These are phyloP conservation scores for Ogataea nonfermentans DNA, from an alignment of 805 yeast genomes.

Conservation along the genomic window DNA sequence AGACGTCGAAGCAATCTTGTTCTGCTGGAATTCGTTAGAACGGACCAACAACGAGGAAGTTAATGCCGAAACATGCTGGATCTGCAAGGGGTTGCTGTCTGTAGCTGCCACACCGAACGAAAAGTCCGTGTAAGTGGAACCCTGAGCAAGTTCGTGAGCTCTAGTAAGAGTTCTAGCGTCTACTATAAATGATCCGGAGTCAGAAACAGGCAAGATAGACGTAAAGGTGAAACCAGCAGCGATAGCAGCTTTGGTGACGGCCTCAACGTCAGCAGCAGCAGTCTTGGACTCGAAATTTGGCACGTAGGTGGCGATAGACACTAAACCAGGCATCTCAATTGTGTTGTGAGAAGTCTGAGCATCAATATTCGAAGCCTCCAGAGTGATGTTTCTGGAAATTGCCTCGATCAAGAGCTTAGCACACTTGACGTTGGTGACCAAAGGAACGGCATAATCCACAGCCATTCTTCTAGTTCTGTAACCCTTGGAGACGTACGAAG, in stretches of 20 bases:
- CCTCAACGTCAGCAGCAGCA: constrained; percentile 58
- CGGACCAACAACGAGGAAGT: constrained; percentile 85
- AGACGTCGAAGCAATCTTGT: constrained; percentile 75
- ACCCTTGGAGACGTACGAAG: constrained; percentile 96
- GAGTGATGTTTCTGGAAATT: constrained; percentile 63
- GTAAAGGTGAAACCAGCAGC: constrained; percentile 88
- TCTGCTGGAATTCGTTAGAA: constrained; percentile 64
- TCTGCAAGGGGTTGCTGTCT: constrained; percentile 59
- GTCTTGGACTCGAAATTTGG: constrained; percentile 55
- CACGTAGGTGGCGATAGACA: constrained; percentile 76
- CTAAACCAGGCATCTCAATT: constrained; percentile 79
- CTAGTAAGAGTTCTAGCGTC: constrained; percentile 64
- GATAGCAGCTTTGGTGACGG: constrained; percentile 66
- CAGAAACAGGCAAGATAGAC: constrained; percentile 72
- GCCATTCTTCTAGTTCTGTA: constrained; percentile 99
- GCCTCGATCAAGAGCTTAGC: constrained; percentile 97
- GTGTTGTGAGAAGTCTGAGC: constrained; percentile 89
- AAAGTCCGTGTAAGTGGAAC: constrained; percentile 75
- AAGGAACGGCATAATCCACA: constrained; percentile 95
- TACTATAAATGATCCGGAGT: constrained; percentile 58
- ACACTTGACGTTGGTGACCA: constrained; percentile 95
- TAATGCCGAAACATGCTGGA: constrained; percentile 57
- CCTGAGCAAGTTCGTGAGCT: constrained; percentile 54
- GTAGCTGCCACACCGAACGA: constrained; percentile 83
- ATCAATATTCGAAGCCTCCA: constrained; percentile 75